Base-by-base conservation (phyloP, 129 eudicot genomes). In the Escallonia rubra region DNA sequence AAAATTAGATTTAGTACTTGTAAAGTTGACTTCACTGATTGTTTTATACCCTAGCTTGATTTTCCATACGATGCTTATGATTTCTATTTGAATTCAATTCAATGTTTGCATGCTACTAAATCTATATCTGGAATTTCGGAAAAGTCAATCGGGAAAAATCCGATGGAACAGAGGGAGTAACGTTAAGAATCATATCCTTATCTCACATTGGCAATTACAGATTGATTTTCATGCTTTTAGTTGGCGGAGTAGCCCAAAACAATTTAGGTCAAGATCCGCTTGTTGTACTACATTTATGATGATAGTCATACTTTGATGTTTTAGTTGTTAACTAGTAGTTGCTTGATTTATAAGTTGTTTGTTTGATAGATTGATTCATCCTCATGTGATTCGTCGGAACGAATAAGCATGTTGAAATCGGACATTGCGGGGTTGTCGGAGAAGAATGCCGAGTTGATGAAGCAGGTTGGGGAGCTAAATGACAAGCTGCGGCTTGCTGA, bases 391-490 rank as follows among this genome's bases (percentile, higher is more conserved):
- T 52, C 13, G 4, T 7, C n/a, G 57, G 57, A 52, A 11, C 11
- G n/a, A 52, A 52, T 52, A 7, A 11, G 12, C 12, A 52, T 11
- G 57, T 8, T 52, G 57, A 52, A 11, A 52, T 52, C 57, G 13
- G 57, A 52, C 4, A 7, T 52, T 52, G 12, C 4, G 57, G 13
- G 57, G 57, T 8, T 69, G 39, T 57, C 10, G 6, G 58, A 58
- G 59, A 69, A 59, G 58, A 69, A 58, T 56, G 66, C 74, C 3
- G 59, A 45, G 58, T 41, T 69, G 40, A 69, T 49, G 38, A 58
- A 69, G 74, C 66, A 69, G 61, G 66, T 59, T 4, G 58, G 66
- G 59, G 74, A 69, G 59, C 66, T 69, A 14, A 59, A 23, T 10
- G 66, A 59, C 15, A 69, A 58, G 55, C 54, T 69, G 12, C 48